These are phyloP conservation scores for Dictyophora rubrovolvata DNA, from an alignment of 768 basidiomycete genomes.

Conservation along the genomic window DNA sequence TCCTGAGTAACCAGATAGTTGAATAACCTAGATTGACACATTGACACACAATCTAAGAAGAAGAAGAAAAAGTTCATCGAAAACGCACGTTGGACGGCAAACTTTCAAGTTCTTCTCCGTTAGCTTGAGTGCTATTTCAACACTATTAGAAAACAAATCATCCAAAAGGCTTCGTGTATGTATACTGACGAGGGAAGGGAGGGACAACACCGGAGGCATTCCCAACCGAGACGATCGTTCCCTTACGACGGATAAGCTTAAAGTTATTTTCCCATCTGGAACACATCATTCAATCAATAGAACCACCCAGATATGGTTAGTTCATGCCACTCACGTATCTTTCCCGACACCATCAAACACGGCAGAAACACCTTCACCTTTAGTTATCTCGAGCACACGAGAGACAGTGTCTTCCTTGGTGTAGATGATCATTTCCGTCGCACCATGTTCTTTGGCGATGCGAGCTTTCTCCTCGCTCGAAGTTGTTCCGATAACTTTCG, in stretches of 20 bases:
- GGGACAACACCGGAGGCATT: conserved; percentile 84
- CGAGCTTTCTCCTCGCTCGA: conserved; percentile 77
- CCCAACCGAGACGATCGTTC: conserved; percentile 82
- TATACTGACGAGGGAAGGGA: conserved; percentile 42
- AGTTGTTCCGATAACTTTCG: conserved; percentile 87
- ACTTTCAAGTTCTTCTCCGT: conserved; percentile 75
- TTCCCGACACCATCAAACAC: conserved; percentile 96
- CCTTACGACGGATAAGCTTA: conserved; percentile 73
- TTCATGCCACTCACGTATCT: conserved; percentile 58
- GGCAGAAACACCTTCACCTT: conserved; percentile 73
- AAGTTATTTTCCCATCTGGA: conserved; percentile 70
- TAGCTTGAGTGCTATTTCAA: conserved; percentile 43
- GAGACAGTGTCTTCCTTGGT: conserved; percentile 63
- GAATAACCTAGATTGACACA: conserved; percentile 37
- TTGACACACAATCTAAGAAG: not conserved
- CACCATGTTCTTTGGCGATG: conserved; percentile 68
- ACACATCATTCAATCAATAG: not conserved
- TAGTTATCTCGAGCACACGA: conserved; percentile 64
- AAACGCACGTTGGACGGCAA: conserved; percentile 62
- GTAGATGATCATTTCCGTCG: conserved; percentile 81
- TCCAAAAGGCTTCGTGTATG: not conserved
- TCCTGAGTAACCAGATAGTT: conserved; percentile 69
- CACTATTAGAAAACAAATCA: not conserved
- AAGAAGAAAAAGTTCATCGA: not conserved
- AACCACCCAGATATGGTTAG: conserved; percentile 4